Evolutionary conservation across 805 yeast species (phyloP).

Genomic region (Ogataea pini): DNA sequence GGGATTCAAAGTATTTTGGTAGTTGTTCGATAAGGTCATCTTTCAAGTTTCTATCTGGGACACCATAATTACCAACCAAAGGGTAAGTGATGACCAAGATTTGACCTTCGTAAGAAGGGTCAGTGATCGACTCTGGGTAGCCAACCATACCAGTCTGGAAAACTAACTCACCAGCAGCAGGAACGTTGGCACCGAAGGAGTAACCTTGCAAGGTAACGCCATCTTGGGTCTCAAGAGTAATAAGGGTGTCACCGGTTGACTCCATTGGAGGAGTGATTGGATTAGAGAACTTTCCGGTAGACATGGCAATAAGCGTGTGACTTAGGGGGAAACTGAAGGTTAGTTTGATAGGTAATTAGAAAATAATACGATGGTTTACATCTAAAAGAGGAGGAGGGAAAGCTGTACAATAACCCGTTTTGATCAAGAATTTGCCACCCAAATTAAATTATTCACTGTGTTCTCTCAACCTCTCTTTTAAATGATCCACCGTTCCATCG

Average conservation of each 20-base stretch:
- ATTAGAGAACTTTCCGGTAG: conserved; percentile 54
- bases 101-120: conserved; percentile 98
- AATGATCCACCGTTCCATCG: background rate
- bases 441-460: background rate
- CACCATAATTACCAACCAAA: conserved; percentile 98
- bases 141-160: conserved; percentile 99
- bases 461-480: conserved; percentile 6
- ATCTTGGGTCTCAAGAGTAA: conserved; percentile 86
- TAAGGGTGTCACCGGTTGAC: conserved; percentile 75
- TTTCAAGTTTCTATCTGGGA: conserved; percentile 79
- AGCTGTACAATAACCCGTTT: background rate
- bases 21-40: conserved; percentile 74
- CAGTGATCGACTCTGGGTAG: conserved; percentile 96
- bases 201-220: conserved; percentile 89
- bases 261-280: conserved; percentile 93
- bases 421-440: background rate
- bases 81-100: conserved; percentile 96
- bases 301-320: conserved; percentile 28
- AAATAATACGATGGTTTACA: background rate
- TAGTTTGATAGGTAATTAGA: background rate
- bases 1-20: conserved; percentile 93
- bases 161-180: conserved; percentile 95
- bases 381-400: conserved; percentile 2
- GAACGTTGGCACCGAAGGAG: conserved; percentile 90
- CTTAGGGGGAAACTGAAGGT: background rate